Evolutionary conservation across 169 alveolate species (phyloP).

Genomic region (Babesia bigemina): DNA sequence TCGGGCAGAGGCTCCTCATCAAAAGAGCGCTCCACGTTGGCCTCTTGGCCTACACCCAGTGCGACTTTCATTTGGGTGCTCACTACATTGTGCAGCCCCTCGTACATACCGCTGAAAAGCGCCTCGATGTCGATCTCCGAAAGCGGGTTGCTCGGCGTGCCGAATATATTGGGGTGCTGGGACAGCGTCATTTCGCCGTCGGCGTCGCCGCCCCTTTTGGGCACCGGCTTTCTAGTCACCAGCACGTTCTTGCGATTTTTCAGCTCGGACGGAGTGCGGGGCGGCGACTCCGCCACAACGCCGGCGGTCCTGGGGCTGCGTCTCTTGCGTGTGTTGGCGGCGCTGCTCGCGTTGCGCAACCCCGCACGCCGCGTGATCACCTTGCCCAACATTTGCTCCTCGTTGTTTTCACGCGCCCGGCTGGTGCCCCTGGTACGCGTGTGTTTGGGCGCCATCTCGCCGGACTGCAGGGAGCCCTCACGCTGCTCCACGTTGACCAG

Average conservation of each 20-base stretch:
- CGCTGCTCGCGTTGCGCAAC: too few species aligned
- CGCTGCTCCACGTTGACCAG: not conserved
- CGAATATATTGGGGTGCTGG: not conserved
- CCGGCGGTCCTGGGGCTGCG: not conserved
- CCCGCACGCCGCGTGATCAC: too few species aligned
- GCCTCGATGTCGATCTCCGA: conserved; percentile 7
- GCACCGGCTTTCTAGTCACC: too few species aligned
- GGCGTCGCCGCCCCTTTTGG: not conserved
- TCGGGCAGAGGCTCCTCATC: not conserved
- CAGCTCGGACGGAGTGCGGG: too few species aligned
- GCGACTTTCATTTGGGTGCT: not conserved
- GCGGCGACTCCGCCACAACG: not conserved
- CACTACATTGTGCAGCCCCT: not conserved
- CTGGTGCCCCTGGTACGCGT: too few species aligned
- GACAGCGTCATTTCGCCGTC: not conserved
- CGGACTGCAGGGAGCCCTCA: not conserved
- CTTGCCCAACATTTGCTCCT: too few species aligned
- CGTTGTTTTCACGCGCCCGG: too few species aligned
- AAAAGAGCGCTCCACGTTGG: not conserved
- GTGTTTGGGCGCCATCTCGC: conserved; percentile 1
- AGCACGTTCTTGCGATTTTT: too few species aligned
- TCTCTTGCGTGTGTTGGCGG: not conserved
- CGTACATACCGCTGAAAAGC: conserved; percentile 14
- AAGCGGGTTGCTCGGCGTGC: not conserved
- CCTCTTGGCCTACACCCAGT: not conserved